A percentile compares a stretch with the other conserved stretches of the same genome.
Evolutionary conservation across 768 basidiomycete genomes (phyloP).

Genomic region (Pulveroboletus sp.): DNA sequence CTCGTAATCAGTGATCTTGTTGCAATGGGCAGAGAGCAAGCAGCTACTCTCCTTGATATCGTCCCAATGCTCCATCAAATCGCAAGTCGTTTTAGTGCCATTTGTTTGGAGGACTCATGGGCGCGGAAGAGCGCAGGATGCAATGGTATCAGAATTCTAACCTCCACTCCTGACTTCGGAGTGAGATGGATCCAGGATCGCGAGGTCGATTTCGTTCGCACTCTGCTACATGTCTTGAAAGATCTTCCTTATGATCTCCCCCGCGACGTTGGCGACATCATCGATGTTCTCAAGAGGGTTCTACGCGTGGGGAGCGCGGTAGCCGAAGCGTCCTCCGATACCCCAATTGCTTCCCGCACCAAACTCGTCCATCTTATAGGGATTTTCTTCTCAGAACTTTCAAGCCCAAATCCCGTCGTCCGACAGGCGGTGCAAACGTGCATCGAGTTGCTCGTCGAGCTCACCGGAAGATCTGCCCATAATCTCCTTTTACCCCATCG

Average conservation of each 20-base stretch:
- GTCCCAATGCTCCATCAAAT: conserved; percentile 74
- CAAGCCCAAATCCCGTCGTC: conserved; percentile 81
- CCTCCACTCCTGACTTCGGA: conserved; percentile 64
- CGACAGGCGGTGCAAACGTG: conserved; percentile 80
- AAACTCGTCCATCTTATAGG: conserved; percentile 69
- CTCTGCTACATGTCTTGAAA: conserved; percentile 86
- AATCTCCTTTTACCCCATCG: conserved; percentile 84
- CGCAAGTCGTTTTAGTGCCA: conserved; percentile 73
- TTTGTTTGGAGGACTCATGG: conserved; percentile 93
- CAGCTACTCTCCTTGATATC: conserved; percentile 51
- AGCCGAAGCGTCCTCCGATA: conserved; percentile 44
- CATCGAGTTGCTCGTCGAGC: conserved; percentile 70
- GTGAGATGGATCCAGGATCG: conserved; percentile 79
- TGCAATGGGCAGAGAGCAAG: conserved; percentile 44
- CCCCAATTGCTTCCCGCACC: conserved; percentile 39
- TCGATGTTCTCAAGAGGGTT: conserved; percentile 68
- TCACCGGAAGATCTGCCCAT: conserved; percentile 64
- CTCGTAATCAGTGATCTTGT: conserved; percentile 67
- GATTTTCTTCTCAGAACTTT: conserved; percentile 84
- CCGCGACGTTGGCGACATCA: conserved; percentile 71
- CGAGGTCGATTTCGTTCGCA: conserved; percentile 86
- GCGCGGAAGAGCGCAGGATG: conserved; percentile 86
- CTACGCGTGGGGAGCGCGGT: conserved; percentile 56
- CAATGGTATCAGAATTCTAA: conserved; percentile 77
- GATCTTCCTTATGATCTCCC: conserved; percentile 91